phyloP scores from a whole-genome alignment of 495 filamentous ascomycete genomes.

The Aspergillus coremiiformis region DNA sequence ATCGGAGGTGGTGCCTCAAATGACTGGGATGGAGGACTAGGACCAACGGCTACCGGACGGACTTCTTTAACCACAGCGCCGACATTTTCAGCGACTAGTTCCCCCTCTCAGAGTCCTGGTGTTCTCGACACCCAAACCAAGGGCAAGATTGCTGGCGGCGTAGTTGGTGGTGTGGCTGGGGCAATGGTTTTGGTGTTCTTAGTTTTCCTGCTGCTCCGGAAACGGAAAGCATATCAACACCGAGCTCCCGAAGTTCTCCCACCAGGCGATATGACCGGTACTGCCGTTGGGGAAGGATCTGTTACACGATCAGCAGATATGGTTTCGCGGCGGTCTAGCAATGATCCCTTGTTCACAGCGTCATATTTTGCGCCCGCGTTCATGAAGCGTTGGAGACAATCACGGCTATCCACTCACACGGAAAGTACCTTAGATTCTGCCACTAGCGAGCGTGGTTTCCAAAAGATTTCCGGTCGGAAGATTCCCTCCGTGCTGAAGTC shows the following conservation, averaged over 20 bases:
- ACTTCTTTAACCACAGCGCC: slow-evolving; percentile 2
- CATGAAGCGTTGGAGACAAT: slow-evolving; percentile 35
- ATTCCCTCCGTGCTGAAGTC: slow-evolving; percentile 61
- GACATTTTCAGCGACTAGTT: background rate
- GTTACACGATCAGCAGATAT: slow-evolving; percentile 26
- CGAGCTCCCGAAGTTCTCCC: slow-evolving; percentile 20
- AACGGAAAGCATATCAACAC: slow-evolving; percentile 28
- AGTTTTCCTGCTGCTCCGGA: slow-evolving; percentile 43
- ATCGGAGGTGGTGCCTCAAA: background rate
- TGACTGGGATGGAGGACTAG: slow-evolving; percentile 1
- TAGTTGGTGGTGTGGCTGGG: slow-evolving; percentile 59
- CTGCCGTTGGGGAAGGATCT: slow-evolving; percentile 6
- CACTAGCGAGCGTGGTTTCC: slow-evolving; percentile 47
- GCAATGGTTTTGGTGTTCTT: slow-evolving; percentile 49
- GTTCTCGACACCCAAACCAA: slow-evolving; percentile 15
- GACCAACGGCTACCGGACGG: slow-evolving; percentile 2
- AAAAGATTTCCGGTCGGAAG: slow-evolving; percentile 63
- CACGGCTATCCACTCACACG: slow-evolving; percentile 35
- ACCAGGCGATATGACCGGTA: slow-evolving; percentile 8
- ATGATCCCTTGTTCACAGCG: slow-evolving; percentile 51
- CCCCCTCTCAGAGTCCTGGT: background rate
- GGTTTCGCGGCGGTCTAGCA: slow-evolving; percentile 44
- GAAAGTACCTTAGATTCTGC: slow-evolving; percentile 32
- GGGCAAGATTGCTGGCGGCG: slow-evolving; percentile 52
- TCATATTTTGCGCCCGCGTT: slow-evolving; percentile 42